Conservation (phyloP, 2,329 filamentous ascomycete genomes). For the Ophiostoma ulmi region DNA sequence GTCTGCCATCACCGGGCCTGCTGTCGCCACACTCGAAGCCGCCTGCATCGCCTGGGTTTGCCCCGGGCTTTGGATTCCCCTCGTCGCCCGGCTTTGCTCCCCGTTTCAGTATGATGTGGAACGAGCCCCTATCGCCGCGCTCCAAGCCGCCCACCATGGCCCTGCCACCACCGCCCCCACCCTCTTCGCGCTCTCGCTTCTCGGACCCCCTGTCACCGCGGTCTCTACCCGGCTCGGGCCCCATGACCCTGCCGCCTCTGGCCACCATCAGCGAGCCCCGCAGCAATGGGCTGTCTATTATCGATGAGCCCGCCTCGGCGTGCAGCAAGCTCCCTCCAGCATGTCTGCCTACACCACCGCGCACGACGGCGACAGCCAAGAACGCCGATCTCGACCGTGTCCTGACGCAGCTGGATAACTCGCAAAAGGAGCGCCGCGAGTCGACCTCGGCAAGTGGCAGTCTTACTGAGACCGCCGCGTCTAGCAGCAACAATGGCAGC, state of each 20-base stretch:
- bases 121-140: slow-evolving; percentile 8
- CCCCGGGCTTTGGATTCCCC: neutral
- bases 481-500: slow-evolving; percentile 17
- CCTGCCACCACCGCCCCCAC: slow-evolving; percentile 6
- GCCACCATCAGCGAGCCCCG: neutral
- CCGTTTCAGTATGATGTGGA: neutral
- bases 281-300: neutral
- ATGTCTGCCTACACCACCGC: neutral
- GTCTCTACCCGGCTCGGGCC: neutral
- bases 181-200: neutral
- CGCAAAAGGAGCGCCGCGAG: neutral
- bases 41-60: neutral
- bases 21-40: neutral
- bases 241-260: neutral
- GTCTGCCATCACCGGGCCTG: neutral
- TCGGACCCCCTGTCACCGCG: slow-evolving; percentile 1
- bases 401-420: slow-evolving; percentile 28
- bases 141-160: slow-evolving; percentile 17
- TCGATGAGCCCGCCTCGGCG: neutral
- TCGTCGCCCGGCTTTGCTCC: neutral
- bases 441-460: slow-evolving; percentile 11
- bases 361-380: neutral
- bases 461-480: neutral
- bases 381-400: slow-evolving; percentile 27
- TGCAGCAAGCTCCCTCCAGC: neutral